phyloP scores from a whole-genome alignment of 2,329 filamentous ascomycete genomes.

The Ambrosiella cleistominuta region DNA sequence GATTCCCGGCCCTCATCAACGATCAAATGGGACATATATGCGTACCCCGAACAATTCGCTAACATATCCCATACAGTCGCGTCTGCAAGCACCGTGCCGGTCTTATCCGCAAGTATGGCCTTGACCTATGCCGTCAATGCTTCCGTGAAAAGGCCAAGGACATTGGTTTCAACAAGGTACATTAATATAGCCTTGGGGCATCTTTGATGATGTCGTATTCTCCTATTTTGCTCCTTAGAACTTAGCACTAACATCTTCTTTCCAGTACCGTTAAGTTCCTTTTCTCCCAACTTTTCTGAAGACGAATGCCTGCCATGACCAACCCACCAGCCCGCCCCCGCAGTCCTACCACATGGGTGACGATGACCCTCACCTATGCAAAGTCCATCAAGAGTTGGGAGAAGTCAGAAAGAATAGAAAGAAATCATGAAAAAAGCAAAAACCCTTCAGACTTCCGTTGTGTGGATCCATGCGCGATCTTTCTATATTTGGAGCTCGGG shows the following conservation, averaged over 20 bases:
- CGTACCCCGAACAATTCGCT: background rate
- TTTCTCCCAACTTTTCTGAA: constrained; percentile 13
- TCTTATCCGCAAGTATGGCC: constrained; percentile 99
- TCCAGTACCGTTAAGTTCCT: constrained; percentile 13
- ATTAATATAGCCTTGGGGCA: constrained; percentile 14
- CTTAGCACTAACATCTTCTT: constrained; percentile 4
- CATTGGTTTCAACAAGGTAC: constrained; percentile 57
- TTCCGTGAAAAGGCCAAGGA: constrained; percentile 58
- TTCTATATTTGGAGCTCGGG: background rate
- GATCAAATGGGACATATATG: background rate
- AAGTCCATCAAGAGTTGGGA: constrained; percentile 12
- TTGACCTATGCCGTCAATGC: constrained; percentile 73
- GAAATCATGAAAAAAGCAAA: constrained; percentile 11
- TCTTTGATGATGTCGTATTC: background rate
- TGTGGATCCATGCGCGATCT: background rate
- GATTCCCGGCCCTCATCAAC: no score
- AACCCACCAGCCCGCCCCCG: constrained; percentile 5
- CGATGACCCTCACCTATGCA: constrained; percentile 12
- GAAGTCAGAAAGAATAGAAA: constrained; percentile 13
- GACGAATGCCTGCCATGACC: constrained; percentile 12
- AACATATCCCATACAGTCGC: constrained; percentile 28
- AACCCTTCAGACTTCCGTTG: background rate
- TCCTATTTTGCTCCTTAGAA: background rate
- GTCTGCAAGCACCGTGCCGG: constrained; percentile 84
- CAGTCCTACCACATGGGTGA: constrained; percentile 2